Base-by-base conservation (phyloP, 129 eudicot species). In the Logfia minima region DNA sequence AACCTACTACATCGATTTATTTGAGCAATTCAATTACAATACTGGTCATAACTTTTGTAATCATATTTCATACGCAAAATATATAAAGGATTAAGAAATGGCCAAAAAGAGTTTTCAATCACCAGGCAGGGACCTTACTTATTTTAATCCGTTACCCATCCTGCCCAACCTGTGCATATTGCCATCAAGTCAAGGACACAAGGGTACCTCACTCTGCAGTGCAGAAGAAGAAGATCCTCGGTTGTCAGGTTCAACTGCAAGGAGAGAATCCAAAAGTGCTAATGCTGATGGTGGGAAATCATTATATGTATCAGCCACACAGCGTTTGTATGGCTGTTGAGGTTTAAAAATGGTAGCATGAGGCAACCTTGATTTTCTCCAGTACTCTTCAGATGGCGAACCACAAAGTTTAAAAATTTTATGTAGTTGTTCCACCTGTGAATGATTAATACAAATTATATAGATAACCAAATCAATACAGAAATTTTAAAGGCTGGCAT, bases 341-440 rank as follows among this genome's bases (percentile, higher is more conserved):
- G 93, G 90, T 78, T 81, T 91, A 53, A 91, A 88, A 28, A 87
- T 88, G 5, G 88, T 83, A n/a, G 94, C 88, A 82, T 86, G 88
- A 10, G 97, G 94, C 65, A 91, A 66, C 53, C 84, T 86, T 28
- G 91, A 83, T 45, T 86, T 90, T 76, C 80, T 81, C 96, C 96
- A 90, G 82, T 84, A 90, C 48, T 83, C 89, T 68, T 88, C 96
- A 31, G 92, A 82, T 70, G 96, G 96, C 0, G 96, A 90, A 74
- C 96, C 96, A n/a, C 96, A 90, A 19, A 90, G 91, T 84, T 90
- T 90, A 65, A 90, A 90, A 4, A 90, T 90, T 80, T 90, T 90
- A 74, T 90, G 96, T 70, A 87, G 82, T 75, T 90, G 96, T 76
- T 90, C 96, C 73, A 90, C 96, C 96, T 90, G 23, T 66, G 52